Conservation (phyloP, 2,329 filamentous ascomycete species). For the Rhynchosporium secalis region DNA sequence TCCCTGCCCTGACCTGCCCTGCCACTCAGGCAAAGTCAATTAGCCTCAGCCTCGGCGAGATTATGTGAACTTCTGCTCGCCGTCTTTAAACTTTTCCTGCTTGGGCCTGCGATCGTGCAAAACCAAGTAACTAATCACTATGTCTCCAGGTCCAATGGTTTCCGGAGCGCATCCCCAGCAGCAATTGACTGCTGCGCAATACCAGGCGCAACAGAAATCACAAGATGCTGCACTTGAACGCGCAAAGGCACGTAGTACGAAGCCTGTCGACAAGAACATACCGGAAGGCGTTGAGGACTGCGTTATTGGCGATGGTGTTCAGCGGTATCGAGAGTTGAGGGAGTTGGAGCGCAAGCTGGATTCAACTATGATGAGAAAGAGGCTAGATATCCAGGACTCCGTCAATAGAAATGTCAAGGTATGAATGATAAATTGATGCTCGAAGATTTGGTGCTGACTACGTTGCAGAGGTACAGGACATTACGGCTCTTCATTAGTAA, state of each 20-base stretch:
- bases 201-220: constrained; percentile 53
- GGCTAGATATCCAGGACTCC: constrained; percentile 84
- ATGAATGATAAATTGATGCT: constrained; percentile 22
- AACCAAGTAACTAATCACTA: neutral
- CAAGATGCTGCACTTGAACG: constrained; percentile 62
- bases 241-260: constrained; percentile 78
- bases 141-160: constrained; percentile 37
- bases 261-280: constrained; percentile 92
- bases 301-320: constrained; percentile 77
- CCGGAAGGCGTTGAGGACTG: constrained; percentile 86
- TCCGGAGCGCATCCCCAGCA: constrained; percentile 36
- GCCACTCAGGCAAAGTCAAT: neutral
- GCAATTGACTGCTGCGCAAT: constrained; percentile 55
- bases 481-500: constrained; percentile 94
- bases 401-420: constrained; percentile 73
- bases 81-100: neutral
- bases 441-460: constrained; percentile 16
- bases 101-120: neutral
- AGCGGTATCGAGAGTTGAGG: constrained; percentile 79
- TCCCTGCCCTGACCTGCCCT: neutral
- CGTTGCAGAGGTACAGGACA: constrained; percentile 68
- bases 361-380: constrained; percentile 90
- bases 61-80: neutral
- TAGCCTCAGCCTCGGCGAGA: neutral
- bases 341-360: constrained; percentile 88